Conservation (phyloP, 441 rosid species). For the Adansonia grandidieri region DNA sequence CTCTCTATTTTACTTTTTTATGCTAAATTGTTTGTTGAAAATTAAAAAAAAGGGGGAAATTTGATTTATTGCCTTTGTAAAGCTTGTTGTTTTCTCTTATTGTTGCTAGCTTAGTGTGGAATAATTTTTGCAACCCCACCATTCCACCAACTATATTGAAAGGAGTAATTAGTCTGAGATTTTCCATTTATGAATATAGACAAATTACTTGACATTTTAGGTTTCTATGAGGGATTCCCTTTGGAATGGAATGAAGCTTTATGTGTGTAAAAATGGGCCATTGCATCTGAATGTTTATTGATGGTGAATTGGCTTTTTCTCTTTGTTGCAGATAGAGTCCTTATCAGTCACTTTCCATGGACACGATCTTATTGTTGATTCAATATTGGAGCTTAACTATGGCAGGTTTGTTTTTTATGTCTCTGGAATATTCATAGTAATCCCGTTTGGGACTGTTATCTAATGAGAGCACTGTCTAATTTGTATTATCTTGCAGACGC, state of each 20-base stretch:
- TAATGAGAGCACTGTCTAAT: neutral
- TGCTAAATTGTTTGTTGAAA: neutral
- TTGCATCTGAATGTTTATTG: neutral
- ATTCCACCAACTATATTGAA: neutral
- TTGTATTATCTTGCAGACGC: conserved; percentile 51
- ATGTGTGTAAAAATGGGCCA: neutral
- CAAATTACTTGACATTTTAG: neutral
- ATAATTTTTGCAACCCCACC: neutral
- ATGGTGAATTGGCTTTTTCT: neutral
- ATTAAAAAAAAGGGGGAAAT: neutral
- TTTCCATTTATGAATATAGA: neutral
- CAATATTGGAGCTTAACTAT: conserved; percentile 86
- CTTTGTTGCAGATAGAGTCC: conserved; percentile 78
- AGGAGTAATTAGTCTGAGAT: neutral
- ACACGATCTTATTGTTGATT: conserved; percentile 85
- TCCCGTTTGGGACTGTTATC: neutral
- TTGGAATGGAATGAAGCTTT: neutral
- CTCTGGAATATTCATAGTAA: neutral
- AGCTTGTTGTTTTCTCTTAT: conserved; percentile 1
- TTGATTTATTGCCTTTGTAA: neutral
- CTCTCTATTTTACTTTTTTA: neutral
- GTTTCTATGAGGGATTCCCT: neutral
- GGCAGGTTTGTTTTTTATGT: conserved; percentile 56
- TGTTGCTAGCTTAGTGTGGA: neutral
- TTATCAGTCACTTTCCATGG: conserved; percentile 92